Evolutionary conservation across 805 yeast species (phyloP).

Genomic region (Sungouiella blattae): DNA sequence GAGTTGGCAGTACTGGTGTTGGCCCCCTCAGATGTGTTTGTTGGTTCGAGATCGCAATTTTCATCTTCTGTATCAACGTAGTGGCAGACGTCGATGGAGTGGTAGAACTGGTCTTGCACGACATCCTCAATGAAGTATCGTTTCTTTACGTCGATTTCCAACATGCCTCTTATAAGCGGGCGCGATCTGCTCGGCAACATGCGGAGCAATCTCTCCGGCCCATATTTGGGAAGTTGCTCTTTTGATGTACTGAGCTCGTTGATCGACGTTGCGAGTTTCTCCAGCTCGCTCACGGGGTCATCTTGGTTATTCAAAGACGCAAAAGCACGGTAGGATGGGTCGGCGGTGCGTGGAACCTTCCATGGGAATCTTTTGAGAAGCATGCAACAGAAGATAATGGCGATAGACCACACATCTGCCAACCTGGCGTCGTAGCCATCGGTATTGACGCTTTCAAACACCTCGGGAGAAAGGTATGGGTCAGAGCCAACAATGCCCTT

Average conservation of each 20-base stretch:
- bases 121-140: slow-evolving; percentile 62
- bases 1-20: background rate
- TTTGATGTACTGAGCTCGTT: slow-evolving; percentile 10
- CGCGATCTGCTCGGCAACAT: slow-evolving; percentile 69
- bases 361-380: slow-evolving; percentile 85
- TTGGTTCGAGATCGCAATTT: background rate
- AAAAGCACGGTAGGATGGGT: slow-evolving; percentile 71
- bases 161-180: slow-evolving; percentile 59
- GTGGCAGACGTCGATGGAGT: slow-evolving; percentile 54
- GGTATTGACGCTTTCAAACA: slow-evolving; percentile 44
- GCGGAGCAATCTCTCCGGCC: slow-evolving; percentile 70
- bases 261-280: slow-evolving; percentile 9
- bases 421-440: slow-evolving; percentile 77
- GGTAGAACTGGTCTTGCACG: slow-evolving; percentile 54
- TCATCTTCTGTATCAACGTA: slow-evolving; percentile 16
- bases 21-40: slow-evolving; percentile 2
- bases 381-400: slow-evolving; percentile 91
- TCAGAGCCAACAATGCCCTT: slow-evolving; percentile 92
- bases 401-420: slow-evolving; percentile 91
- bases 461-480: slow-evolving; percentile 94
- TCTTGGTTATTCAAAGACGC: slow-evolving; percentile 11
- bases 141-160: slow-evolving; percentile 52
- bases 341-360: slow-evolving; percentile 82
- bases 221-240: slow-evolving; percentile 27
- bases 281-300: slow-evolving; percentile 10